These are phyloP conservation scores for Trichoderma sp. DNA, from an alignment of 2,329 filamentous ascomycete genomes.

Conservation along the genomic window DNA sequence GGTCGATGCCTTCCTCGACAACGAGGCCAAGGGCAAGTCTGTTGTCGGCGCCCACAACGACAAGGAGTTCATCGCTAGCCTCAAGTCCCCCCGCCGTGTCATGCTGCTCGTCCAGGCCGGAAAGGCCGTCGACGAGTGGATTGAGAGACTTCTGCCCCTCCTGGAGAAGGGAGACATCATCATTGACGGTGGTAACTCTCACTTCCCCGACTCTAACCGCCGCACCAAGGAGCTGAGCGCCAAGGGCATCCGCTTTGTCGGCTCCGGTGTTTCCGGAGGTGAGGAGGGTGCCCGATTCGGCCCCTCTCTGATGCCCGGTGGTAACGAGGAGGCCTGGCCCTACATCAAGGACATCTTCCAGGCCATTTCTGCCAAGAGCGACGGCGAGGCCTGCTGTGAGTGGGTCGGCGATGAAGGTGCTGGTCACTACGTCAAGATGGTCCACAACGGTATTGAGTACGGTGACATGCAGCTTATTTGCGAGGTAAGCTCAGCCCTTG, in stretches of 20 bases:
- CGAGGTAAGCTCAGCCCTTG: slow-evolving; percentile 65
- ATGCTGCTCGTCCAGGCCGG: slow-evolving; percentile 99
- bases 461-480: slow-evolving; percentile 99
- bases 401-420: slow-evolving; percentile 99
- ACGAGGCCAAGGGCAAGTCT: slow-evolving; percentile 93
- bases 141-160: slow-evolving; percentile 86
- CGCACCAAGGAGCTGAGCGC: slow-evolving; percentile 81
- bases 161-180: slow-evolving; percentile 91
- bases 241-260: slow-evolving; percentile 95
- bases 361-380: slow-evolving; percentile 95
- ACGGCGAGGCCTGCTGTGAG: slow-evolving; percentile 96
- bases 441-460: slow-evolving; percentile 99
- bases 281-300: slow-evolving; percentile 99
- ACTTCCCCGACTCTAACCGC: slow-evolving; percentile 99
- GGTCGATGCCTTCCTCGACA: slow-evolving; percentile 90
- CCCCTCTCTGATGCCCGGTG: slow-evolving; percentile 97
- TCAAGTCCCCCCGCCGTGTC: slow-evolving; percentile 94
- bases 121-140: slow-evolving; percentile 97
- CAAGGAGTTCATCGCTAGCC: slow-evolving; percentile 93
- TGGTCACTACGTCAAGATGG: slow-evolving; percentile 99
- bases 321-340: slow-evolving; percentile 97
- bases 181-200: slow-evolving; percentile 97
- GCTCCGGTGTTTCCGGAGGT: slow-evolving; percentile 96
- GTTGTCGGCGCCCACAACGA: slow-evolving; percentile 91
- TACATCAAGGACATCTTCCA: slow-evolving; percentile 99